Evolutionary conservation across 257 asterid genomes (phyloP), one percentile per base, ranked within the genome.

Genomic region (Solanum verrucosum): DNA sequence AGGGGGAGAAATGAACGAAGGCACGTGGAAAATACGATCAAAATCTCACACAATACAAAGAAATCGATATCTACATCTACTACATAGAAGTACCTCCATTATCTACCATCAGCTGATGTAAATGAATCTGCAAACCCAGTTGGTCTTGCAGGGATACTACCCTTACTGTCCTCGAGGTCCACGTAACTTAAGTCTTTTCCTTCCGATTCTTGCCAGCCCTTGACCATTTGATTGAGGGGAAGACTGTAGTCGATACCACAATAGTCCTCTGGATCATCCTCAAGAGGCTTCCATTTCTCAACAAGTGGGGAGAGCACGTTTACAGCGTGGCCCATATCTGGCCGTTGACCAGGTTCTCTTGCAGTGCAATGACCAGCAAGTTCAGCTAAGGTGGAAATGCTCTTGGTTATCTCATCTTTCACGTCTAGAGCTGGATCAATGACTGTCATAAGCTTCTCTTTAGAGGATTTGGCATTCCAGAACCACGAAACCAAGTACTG

Each of bases 321-420:
- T 35, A 96, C 98, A 0, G 95, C 96, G 11, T 96, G 95, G 14
- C 99, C 96, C 98, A 96, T 96, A 3, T 96, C 98, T 21, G 99
- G 99, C 35, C 99, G 92, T 84, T 96, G 99, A 75, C 90, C 88
- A 6, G 99, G 96, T 89, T 95, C 99, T 29, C 99, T 87, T 0
- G 98, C 94, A 1, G 99, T 95, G 90, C 98, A 96, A 90, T 96
- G 98, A 10, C 99, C 99, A 5, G 98, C 99, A 56, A 96, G 98
- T 86, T 96, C 99, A 23, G 99, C 94, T 6, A 96, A 70, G 37
- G 89, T 93, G 84, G 91, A 74, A 84, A 96, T 91, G 96, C 94
- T 94, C 27, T 93, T 95, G 2, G 87, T 29, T 38, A 91, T 88
- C 56, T 94, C 98, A 5, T 91, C 93, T 85, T 94, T 94, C 6